These are phyloP conservation scores for Musa troglodytarum DNA, from an alignment of 176 grass and related monocot species.

Conservation along the genomic window DNA sequence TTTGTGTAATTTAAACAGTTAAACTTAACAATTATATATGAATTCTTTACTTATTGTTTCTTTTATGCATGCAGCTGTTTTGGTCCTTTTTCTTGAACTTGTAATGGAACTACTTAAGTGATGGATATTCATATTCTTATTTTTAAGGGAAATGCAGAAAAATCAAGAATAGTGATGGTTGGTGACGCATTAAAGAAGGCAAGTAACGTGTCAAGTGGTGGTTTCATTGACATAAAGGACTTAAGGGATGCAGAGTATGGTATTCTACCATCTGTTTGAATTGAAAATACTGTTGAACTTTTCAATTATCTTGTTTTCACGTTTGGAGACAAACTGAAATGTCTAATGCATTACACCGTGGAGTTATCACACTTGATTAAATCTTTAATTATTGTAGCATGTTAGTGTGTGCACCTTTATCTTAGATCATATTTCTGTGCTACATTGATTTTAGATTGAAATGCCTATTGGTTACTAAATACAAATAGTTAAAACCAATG, in stretches of 20 bases:
- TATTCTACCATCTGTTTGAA: not conserved
- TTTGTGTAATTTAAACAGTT: not conserved
- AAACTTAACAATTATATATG: not conserved
- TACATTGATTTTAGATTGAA: not conserved
- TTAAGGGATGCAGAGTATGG: conserved; percentile 72
- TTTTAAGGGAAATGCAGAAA: conserved; percentile 78
- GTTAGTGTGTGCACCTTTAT: not conserved
- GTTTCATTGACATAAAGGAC: conserved; percentile 55
- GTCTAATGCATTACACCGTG: not conserved
- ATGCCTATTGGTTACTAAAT: not conserved
- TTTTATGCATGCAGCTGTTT: not conserved
- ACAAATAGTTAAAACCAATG: not conserved
- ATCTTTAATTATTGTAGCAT: not conserved
- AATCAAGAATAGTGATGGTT: conserved; percentile 85
- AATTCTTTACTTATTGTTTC: not conserved
- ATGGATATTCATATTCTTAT: not conserved
- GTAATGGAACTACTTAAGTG: not conserved
- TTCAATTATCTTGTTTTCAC: not conserved
- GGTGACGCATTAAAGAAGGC: conserved; percentile 80
- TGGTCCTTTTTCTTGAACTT: not conserved
- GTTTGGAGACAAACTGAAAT: not conserved
- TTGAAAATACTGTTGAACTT: not conserved
- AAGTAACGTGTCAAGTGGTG: conserved; percentile 15
- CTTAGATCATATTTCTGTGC: not conserved
- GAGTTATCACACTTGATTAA: not conserved